Base-by-base conservation (phyloP, 768 basidiomycete genomes). In the Serendipita sp. region DNA sequence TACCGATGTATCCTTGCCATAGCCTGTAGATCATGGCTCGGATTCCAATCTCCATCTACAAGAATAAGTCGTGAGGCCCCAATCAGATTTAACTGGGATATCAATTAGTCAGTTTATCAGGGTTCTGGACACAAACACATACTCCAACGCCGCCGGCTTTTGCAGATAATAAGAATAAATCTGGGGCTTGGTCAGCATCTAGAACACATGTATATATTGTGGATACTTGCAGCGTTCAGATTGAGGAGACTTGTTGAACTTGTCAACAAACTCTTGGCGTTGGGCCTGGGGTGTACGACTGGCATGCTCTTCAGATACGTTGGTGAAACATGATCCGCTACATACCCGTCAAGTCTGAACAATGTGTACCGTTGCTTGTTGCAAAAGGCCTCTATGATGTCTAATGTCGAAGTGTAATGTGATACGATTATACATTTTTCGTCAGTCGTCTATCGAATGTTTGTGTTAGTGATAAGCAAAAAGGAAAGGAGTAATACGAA, bases 1-100 rank as follows among this genome's bases (percentile, higher is more conserved):
- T 66, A 91, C 92, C 92, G 82, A 74, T 95, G 91, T 71, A 94
- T 95, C 58, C 95, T 83, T 63, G 93, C 95, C 95, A 98, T 98
- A 1, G 96, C 87, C 74, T 99, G 96, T 16, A 93, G 74, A 75
- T 99, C 96, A 70, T 89, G 89, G 70, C 88, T 91, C 64, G 92
- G 92, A 75, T 94, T 95, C 92, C 92, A 96, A 70, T 94, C 92
- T 18, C 86, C 88, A 73, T 96, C 93, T 45, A 95, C 78, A 56
- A 94, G 79, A 67, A 89, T 86, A 45, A 96, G 75, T 45, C 94
- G 78, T 30, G 93, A 96, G 10, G 86, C 95, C 41, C 94, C 95
- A 45, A 90, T 89, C 46, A 91, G 79, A 74, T 97, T 98, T 58
- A 99, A 82, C 56, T 60, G 30, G 24, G 37, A 18, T n/a, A n/a